A percentile compares a stretch with the other conserved stretches of the same genome.
Conservation (phyloP, 371 early-diverging fungal species). For the Mucor indicus region DNA sequence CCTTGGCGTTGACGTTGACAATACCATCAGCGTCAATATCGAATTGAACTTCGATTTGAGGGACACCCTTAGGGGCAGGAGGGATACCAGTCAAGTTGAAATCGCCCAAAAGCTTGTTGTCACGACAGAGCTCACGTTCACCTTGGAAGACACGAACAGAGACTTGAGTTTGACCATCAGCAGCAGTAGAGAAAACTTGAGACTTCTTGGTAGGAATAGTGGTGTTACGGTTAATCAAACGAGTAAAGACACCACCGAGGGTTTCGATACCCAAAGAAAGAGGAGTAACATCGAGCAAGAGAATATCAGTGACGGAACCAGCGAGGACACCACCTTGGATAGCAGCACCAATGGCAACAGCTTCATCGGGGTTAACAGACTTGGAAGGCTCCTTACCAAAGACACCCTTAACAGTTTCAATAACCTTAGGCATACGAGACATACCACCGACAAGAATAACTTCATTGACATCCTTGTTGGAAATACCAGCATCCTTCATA, state of each 20-base stretch:
- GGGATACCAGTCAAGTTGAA: constrained; percentile 84
- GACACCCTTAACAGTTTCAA: constrained; percentile 82
- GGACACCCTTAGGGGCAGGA: constrained; percentile 82
- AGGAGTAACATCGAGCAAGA: constrained; percentile 95
- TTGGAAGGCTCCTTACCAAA: constrained; percentile 87
- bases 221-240: constrained; percentile 93
- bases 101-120: constrained; percentile 95
- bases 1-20: constrained; percentile 93
- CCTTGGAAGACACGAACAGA: constrained; percentile 97
- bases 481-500: constrained; percentile 92
- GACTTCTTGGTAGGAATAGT: constrained; percentile 97
- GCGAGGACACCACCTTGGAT: constrained; percentile 90
- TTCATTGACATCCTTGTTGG: constrained; percentile 89
- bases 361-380: constrained; percentile 96
- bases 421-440: constrained; percentile 97
- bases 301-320: constrained; percentile 84
- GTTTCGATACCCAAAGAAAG: constrained; percentile 96
- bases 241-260: constrained; percentile 92
- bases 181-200: constrained; percentile 96
- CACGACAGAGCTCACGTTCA: constrained; percentile 88
- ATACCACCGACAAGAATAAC: constrained; percentile 99
- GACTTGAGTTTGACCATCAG: constrained; percentile 95
- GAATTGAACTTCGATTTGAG: constrained; percentile 87
- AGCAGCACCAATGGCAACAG: constrained; percentile 97
- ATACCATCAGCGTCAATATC: constrained; percentile 98